Evolutionary conservation across 2,329 filamentous ascomycete genomes (phyloP).

Genomic region (Diaporthe eres): DNA sequence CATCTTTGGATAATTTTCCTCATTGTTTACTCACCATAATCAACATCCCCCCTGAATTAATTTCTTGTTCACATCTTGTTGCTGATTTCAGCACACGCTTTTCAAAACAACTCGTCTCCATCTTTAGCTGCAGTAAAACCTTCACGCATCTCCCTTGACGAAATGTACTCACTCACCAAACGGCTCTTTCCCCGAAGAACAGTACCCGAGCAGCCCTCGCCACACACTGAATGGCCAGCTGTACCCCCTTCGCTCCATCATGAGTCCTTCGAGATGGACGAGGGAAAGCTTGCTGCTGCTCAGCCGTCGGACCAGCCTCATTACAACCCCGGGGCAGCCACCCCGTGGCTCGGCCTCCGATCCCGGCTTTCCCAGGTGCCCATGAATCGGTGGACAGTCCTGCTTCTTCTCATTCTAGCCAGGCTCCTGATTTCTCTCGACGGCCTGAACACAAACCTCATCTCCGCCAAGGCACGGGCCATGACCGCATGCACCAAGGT

Average conservation of each 20-base stretch:
- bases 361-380: conserved; percentile 94
- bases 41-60: too few species aligned
- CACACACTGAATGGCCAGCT: conserved; percentile 17
- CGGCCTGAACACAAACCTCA: conserved; percentile 80
- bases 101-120: too few species aligned
- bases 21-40: too few species aligned
- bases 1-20: too few species aligned
- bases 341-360: conserved; percentile 91
- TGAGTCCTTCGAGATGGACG: conserved; percentile 51
- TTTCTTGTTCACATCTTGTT: too few species aligned
- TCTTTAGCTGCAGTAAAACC: too few species aligned
- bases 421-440: conserved; percentile 83
- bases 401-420: conserved; percentile 87
- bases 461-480: conserved; percentile 83
- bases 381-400: conserved; percentile 97
- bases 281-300: conserved; percentile 56
- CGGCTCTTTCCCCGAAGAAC: too few species aligned
- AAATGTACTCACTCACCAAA: too few species aligned
- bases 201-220: not conserved
- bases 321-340: conserved; percentile 67
- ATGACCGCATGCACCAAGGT: conserved; percentile 84
- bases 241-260: not conserved
- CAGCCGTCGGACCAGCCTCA: conserved; percentile 63
- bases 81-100: too few species aligned
- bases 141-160: too few species aligned